Base-by-base conservation (phyloP, 768 basidiomycete species). In the Termitomyces sp. region DNA sequence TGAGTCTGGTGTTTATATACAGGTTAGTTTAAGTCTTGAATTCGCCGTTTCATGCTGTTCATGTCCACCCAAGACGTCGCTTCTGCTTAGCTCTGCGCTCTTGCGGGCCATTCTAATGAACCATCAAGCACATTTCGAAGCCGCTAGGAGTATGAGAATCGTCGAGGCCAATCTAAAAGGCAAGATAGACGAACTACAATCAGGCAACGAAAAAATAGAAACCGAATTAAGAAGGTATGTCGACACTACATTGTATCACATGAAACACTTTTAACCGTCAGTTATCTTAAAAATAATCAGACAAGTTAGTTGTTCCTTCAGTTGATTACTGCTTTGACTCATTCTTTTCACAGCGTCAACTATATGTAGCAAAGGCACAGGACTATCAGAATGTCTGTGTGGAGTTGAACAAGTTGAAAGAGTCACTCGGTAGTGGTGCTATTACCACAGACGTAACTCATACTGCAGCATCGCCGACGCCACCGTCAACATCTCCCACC, bases 21-120 rank as follows among this genome's bases (percentile, higher is more conserved):
- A 86, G 75, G 90, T 89, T 66, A 66, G 83, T 78, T 53, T 66
- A 12, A 61, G 41, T 54, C 60, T 33, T 69, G 58, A 64, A 20
- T 24, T 31, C 1, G 31, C 22, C 16, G 7, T 45, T 58, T 41
- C 48, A 22, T 22, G 31, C 41, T 31, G 20, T 46, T 62, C 24
- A 58, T 20, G n/a, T 47, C 12, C 65, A 54, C 62, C 58, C 63
- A 46, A 59, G 63, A 57, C 85, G 65, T 85, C 89, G 31, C 83
- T 93, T 49, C 77, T 83, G 64, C 79, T 93, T 65, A 90, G 88
- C 74, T 86, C 89, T 65, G 85, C 87, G 52, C 82, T 93, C 51
- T 78, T 93, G 68, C 85, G 87, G 63, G 90, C 90, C 57, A 93
- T 93, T 70, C 81, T 93, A 58, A 82, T 88, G 76, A 93, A 93